Conservation (phyloP, 106 monocot species). For the Vanilla planifolia region DNA sequence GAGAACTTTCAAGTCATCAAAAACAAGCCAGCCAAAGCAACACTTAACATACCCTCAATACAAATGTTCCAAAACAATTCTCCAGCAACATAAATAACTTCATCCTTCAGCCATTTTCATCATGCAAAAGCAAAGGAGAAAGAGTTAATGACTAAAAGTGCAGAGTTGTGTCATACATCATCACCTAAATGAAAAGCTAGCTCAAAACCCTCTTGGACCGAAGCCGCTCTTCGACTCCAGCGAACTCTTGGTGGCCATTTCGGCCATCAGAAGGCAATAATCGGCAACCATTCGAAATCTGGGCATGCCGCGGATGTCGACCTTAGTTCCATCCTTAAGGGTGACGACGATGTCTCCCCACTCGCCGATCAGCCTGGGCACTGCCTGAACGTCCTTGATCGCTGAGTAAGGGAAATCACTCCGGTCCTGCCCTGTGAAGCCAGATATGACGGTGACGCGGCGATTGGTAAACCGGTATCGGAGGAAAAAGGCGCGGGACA, state of each 20-base stretch:
- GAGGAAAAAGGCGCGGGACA: slow-evolving; percentile 59
- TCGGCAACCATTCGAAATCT: slow-evolving; percentile 57
- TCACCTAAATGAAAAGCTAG: neutral
- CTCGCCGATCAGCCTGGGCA: slow-evolving; percentile 60
- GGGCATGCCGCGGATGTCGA: slow-evolving; percentile 57
- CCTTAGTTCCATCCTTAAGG: slow-evolving; percentile 56
- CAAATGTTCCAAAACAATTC: too few species aligned
- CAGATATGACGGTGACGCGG: slow-evolving; percentile 49
- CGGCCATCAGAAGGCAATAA: slow-evolving; percentile 42
- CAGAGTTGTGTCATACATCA: neutral
- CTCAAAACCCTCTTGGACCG: slow-evolving; percentile 34
- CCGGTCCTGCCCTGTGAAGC: slow-evolving; percentile 49
- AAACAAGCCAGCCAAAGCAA: too few species aligned
- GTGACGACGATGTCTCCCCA: slow-evolving; percentile 66
- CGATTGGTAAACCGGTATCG: slow-evolving; percentile 55
- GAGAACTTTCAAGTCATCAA: too few species aligned
- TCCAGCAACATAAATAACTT: too few species aligned
- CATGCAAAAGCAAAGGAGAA: too few species aligned
- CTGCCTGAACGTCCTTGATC: slow-evolving; percentile 44
- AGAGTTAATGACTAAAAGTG: too few species aligned
- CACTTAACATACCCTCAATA: too few species aligned
- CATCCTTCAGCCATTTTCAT: too few species aligned
- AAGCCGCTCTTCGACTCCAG: slow-evolving; percentile 11
- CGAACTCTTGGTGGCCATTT: neutral
- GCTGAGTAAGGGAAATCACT: slow-evolving; percentile 45